Percentiles rank a stretch among this genome's conserved stretches.
Conservation (phyloP, 441 rosid genomes). For the Syzygium malaccense region DNA sequence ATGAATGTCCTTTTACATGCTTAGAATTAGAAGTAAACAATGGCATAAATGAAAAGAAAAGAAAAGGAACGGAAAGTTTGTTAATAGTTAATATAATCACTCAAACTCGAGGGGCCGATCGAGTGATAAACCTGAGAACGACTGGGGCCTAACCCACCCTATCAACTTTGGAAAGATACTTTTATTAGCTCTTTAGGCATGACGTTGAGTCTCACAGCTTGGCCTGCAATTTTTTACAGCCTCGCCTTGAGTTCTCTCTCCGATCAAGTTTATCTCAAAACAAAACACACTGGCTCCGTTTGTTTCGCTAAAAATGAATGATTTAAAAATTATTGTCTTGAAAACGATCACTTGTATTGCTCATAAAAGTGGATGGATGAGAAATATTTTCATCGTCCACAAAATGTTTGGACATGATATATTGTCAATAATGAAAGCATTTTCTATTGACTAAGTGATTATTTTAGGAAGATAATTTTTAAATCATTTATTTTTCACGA, state of each 20-base stretch:
- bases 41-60: not conserved
- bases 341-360: too few species aligned
- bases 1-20: not conserved
- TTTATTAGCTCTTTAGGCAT: not conserved
- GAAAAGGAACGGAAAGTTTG: not conserved
- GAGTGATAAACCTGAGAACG: not conserved
- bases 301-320: too few species aligned
- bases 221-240: not conserved
- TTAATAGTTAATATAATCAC: not conserved
- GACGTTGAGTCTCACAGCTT: not conserved
- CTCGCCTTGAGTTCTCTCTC: not conserved
- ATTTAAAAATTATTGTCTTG: too few species aligned
- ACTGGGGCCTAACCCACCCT: not conserved
- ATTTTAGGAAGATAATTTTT: too few species aligned
- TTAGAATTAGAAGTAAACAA: not conserved
- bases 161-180: too few species aligned
- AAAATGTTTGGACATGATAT: too few species aligned
- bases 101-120: not conserved
- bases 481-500: too few species aligned
- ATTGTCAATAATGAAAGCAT: too few species aligned
- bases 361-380: too few species aligned
- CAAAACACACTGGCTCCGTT: not conserved
- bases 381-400: too few species aligned
- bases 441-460: too few species aligned
- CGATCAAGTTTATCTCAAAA: not conserved